Percentiles rank a stretch among this genome's conserved stretches.
phyloP scores from a whole-genome alignment of 257 asterid species.

The Paraleonurus japonicus region DNA sequence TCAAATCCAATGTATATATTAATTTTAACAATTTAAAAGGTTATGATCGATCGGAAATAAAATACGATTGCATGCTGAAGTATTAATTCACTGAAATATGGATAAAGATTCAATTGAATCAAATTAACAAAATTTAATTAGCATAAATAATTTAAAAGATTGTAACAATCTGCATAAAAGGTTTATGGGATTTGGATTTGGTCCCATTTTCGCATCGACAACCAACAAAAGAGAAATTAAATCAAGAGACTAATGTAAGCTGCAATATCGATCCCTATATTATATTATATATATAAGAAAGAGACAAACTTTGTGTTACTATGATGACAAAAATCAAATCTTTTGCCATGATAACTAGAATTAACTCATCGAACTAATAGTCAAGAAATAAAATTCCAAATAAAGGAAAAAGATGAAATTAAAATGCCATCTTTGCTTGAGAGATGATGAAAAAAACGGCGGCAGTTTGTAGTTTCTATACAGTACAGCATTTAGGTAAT shows the following conservation, averaged over 20 bases:
- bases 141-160: neutral
- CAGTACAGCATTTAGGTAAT: slow-evolving; percentile 37
- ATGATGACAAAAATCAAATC: neutral
- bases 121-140: neutral
- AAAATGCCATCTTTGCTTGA: slow-evolving; percentile 9
- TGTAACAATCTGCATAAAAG: neutral
- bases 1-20: too few relatives aligned
- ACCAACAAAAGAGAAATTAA: neutral
- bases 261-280: neutral
- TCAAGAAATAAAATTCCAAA: neutral
- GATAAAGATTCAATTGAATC: too few relatives aligned
- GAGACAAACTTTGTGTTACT: slow-evolving; percentile 10
- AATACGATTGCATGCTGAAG: too few relatives aligned
- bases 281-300: neutral
- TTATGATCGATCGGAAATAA: too few relatives aligned
- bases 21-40: too few relatives aligned
- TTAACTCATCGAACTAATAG: neutral
- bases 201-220: neutral
- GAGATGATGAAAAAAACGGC: slow-evolving; percentile 7
- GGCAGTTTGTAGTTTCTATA: slow-evolving; percentile 26
- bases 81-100: too few relatives aligned
- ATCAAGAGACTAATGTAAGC: neutral
- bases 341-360: slow-evolving; percentile 13
- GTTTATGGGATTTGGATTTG: neutral
- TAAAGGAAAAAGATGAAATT: neutral